phyloP scores from a whole-genome alignment of 495 filamentous ascomycete species.

The Trichoderma virens region DNA sequence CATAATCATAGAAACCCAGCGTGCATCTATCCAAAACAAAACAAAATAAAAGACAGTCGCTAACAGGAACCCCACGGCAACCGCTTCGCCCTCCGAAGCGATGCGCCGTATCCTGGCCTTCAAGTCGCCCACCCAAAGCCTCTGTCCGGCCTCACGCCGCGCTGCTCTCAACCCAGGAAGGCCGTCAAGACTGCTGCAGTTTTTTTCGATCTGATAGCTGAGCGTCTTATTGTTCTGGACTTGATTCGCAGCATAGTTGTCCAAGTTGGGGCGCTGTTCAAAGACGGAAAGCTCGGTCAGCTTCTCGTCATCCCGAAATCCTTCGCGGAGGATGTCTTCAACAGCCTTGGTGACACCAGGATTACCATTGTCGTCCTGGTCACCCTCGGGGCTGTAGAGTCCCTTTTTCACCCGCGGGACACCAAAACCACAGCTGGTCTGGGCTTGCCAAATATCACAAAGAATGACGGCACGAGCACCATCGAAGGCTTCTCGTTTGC shows the following conservation, averaged over 20 bases:
- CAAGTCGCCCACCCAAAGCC: slow-evolving; percentile 13
- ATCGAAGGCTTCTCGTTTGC: slow-evolving; percentile 21
- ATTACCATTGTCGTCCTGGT: slow-evolving; percentile 11
- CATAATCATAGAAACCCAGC: neutral
- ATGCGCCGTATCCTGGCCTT: slow-evolving; percentile 10
- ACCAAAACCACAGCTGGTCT: slow-evolving; percentile 51
- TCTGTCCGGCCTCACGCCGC: slow-evolving; percentile 16
- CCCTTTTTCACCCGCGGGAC: slow-evolving; percentile 36
- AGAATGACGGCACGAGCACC: slow-evolving; percentile 48
- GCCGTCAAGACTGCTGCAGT: slow-evolving; percentile 45
- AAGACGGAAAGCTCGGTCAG: slow-evolving; percentile 19
- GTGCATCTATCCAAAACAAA: slow-evolving; percentile 5
- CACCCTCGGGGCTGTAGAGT: slow-evolving; percentile 14
- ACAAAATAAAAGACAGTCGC: slow-evolving; percentile 13
- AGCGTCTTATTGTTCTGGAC: slow-evolving; percentile 31
- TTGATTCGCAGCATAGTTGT: slow-evolving; percentile 33
- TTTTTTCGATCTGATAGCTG: slow-evolving; percentile 41
- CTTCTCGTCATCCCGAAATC: slow-evolving; percentile 11
- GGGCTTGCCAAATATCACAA: slow-evolving; percentile 51
- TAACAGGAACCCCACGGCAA: slow-evolving; percentile 14
- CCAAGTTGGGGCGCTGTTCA: slow-evolving; percentile 40
- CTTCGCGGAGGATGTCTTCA: slow-evolving; percentile 4
- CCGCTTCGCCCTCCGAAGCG: slow-evolving; percentile 11
- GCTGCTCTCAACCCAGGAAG: slow-evolving; percentile 37
- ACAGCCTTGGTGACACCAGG: neutral